Conservation (phyloP, 2,329 filamentous ascomycete genomes). For the Colletotrichum sp. region DNA sequence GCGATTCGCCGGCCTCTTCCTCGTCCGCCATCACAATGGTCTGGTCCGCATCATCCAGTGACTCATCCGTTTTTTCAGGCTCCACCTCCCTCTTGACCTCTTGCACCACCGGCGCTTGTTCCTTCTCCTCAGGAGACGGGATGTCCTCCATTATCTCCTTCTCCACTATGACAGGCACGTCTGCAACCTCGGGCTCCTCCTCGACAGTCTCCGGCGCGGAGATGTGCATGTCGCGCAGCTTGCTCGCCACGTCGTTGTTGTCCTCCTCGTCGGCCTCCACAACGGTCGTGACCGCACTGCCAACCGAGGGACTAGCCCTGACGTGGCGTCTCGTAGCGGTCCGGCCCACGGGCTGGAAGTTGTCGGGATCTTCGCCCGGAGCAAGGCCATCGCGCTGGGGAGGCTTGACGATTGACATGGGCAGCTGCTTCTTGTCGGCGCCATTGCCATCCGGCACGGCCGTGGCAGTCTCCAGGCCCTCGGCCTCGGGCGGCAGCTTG, state of each 20-base stretch:
- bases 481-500: slow-evolving; percentile 91
- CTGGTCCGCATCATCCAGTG: neutral
- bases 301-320: slow-evolving; percentile 79
- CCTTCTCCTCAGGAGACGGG: slow-evolving; percentile 22
- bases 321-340: slow-evolving; percentile 84
- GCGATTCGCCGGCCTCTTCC: neutral
- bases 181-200: slow-evolving; percentile 42
- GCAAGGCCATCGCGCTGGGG: slow-evolving; percentile 32
- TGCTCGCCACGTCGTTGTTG: slow-evolving; percentile 50
- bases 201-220: slow-evolving; percentile 65
- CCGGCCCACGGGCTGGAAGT: slow-evolving; percentile 58
- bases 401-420: slow-evolving; percentile 40
- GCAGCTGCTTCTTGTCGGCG: slow-evolving; percentile 30
- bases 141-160: slow-evolving; percentile 30
- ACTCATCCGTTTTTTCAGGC: neutral
- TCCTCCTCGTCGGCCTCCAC: slow-evolving; percentile 84
- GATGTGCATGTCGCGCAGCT: slow-evolving; percentile 52
- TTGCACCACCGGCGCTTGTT: slow-evolving; percentile 26
- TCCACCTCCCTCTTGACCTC: neutral
- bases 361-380: slow-evolving; percentile 44
- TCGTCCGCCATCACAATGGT: neutral
- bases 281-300: slow-evolving; percentile 80
- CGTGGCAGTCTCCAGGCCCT: slow-evolving; percentile 70
- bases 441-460: slow-evolving; percentile 44
- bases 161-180: slow-evolving; percentile 48